Evolutionary conservation across 345 rosid genomes (phyloP), one percentile per base, ranked within the genome.

Genomic region (Pistacia vera): DNA sequence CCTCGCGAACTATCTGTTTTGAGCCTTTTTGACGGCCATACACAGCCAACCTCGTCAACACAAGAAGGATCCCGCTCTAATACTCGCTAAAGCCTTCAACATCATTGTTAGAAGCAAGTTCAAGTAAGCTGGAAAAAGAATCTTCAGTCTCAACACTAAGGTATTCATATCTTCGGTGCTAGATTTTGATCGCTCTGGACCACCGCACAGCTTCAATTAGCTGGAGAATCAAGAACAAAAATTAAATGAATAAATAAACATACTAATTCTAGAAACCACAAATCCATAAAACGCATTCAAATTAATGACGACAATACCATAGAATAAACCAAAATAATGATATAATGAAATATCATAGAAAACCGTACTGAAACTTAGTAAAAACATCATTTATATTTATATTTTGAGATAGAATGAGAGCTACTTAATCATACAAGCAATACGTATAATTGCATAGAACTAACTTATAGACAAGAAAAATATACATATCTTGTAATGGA

Each of bases 51-150:
- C 79, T 75, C 82, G 33, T 84, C 74, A 20, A 79, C 33, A 0
- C 79, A 83, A 33, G 82, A 75, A 68, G 74, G 75, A 68, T 81
- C 86, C n/a, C 46, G 74, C 68, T 82, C 81, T 10, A 82, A 48
- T 46, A 51, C 62, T 63, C 58, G 59, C 75, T 78, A 49, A 86
- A 68, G 36, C 83, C 86, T 63, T 82, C 86, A 5, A 77, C 79
- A 66, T 86, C 88, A 77, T 86, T 83, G 75, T 86, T 79, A 63
- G 90, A 81, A 54, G 88, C 86, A 66, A 84, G 71, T 56, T 86
- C 88, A 73, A 84, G 86, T 28, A 86, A 66, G 66, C 79, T 76
- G 8, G 85, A 66, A 81, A 86, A 82, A 73, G 78, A 76, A 77
- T 78, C 68, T 66, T 77, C 81, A 30, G 83, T 75, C 66, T 79